These are phyloP conservation scores for Cinnamomum chago DNA, from an alignment of 164 flowering plant genomes.

Conservation along the genomic window DNA sequence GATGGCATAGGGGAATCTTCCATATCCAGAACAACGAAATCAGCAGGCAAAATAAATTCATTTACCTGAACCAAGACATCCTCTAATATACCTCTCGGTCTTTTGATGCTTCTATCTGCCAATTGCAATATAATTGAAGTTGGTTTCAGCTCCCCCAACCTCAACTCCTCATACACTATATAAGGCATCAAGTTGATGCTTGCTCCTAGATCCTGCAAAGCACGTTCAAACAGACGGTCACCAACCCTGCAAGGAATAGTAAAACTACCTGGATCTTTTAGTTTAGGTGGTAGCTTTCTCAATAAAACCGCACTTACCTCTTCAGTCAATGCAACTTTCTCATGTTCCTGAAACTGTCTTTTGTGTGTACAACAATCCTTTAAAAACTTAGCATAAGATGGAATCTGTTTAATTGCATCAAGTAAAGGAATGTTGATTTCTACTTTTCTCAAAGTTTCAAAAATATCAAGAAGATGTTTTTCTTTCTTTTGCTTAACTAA, in stretches of 20 bases:
- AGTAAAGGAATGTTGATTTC: too few relatives aligned
- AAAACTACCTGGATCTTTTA: conserved; percentile 2
- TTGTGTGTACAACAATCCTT: not conserved
- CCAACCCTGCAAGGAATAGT: not conserved
- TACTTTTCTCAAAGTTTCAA: too few relatives aligned
- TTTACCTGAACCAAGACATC: not conserved
- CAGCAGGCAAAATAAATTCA: not conserved
- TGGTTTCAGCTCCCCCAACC: not conserved
- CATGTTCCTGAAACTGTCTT: not conserved
- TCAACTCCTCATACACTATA: not conserved
- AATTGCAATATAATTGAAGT: not conserved
- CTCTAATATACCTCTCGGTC: not conserved
- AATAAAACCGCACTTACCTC: not conserved
- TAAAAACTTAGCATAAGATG: not conserved
- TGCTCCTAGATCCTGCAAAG: not conserved
- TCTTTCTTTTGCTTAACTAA: too few relatives aligned
- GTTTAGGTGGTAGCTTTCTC: conserved; percentile 2
- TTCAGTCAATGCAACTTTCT: not conserved
- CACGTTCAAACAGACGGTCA: not conserved
- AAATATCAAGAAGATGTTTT: too few relatives aligned
- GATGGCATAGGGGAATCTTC: not conserved
- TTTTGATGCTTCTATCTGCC: not conserved
- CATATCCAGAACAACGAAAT: not conserved
- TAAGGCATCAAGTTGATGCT: conserved; percentile 2
- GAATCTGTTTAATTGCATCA: too few relatives aligned